Evolutionary conservation across 202 grass and related monocot genomes (phyloP).

Genomic region (Zizania palustris): DNA sequence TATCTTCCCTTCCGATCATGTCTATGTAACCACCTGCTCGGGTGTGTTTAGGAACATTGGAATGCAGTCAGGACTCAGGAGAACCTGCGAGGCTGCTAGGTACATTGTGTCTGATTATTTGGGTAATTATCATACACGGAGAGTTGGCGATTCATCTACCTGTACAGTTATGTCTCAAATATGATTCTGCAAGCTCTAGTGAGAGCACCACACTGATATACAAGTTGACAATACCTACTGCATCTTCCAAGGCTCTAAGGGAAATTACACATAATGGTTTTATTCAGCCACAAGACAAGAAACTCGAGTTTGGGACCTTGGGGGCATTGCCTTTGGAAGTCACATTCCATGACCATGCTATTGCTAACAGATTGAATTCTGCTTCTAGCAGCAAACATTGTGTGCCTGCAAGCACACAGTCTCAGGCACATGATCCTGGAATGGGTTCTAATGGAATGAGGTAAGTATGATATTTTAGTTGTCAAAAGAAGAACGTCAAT

Average conservation of each 20-base stretch:
- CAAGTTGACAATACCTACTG: conserved; percentile 25
- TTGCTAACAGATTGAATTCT: conserved; percentile 40
- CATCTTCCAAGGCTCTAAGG: conserved; percentile 34
- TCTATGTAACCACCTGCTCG: not conserved
- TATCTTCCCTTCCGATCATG: not conserved
- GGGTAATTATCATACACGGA: not conserved
- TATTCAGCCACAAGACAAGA: conserved; percentile 42
- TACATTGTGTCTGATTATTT: conserved; percentile 8
- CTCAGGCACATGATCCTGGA: conserved; percentile 31
- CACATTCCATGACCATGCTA: conserved; percentile 34
- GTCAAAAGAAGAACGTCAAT: not conserved
- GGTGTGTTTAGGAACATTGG: conserved; percentile 25
- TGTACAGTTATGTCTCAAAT: not conserved
- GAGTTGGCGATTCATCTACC: not conserved
- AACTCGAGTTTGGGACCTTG: conserved; percentile 66
- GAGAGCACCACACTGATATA: conserved; percentile 15
- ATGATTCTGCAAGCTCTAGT: not conserved
- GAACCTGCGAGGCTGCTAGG: not conserved
- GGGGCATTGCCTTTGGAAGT: conserved; percentile 51
- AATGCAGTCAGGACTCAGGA: conserved; percentile 2
- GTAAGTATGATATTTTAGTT: conserved; percentile 30
- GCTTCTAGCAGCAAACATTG: conserved; percentile 30
- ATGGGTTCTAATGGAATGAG: conserved; percentile 41
- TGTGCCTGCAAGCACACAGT: conserved; percentile 37
- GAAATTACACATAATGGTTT: conserved; percentile 54